Evolutionary conservation across 192 early-diverging fungal genomes (phyloP).

Genomic region (Coemansia sp.): DNA sequence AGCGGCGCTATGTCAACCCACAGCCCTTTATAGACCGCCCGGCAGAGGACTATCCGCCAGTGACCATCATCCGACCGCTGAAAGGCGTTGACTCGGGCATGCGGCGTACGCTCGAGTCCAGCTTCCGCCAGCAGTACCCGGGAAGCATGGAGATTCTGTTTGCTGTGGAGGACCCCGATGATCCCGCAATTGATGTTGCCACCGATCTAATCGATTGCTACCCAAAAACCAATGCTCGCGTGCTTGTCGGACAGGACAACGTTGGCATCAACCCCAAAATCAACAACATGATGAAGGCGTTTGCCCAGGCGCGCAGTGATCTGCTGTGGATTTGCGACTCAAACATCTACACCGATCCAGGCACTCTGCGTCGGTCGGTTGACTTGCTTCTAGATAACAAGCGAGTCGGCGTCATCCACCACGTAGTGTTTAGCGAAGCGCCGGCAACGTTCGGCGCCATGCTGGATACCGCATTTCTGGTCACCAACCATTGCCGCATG

Average conservation of each 20-base stretch:
- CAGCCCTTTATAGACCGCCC: constrained; percentile 39
- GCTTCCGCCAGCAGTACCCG: constrained; percentile 87
- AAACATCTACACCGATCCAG: constrained; percentile 77
- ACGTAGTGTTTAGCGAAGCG: constrained; percentile 75
- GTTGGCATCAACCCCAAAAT: constrained; percentile 95
- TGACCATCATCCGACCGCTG: constrained; percentile 89
- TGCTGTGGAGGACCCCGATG: constrained; percentile 72
- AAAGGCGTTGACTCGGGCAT: constrained; percentile 89
- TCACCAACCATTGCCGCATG: constrained; percentile 91
- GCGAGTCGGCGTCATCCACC: constrained; percentile 90
- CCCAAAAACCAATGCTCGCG: constrained; percentile 66
- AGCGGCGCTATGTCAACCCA: constrained; percentile 38
- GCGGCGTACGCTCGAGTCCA: constrained; percentile 73
- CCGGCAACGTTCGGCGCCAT: constrained; percentile 71
- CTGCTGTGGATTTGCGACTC: constrained; percentile 95
- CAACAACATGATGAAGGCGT: constrained; percentile 86
- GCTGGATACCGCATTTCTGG: constrained; percentile 83
- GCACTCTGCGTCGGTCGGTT: constrained; percentile 76
- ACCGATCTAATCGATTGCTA: constrained; percentile 62
- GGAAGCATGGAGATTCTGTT: constrained; percentile 79
- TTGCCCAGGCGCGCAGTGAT: constrained; percentile 71
- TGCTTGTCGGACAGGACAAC: constrained; percentile 75
- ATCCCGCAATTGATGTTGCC: constrained; percentile 79
- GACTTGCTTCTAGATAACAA: constrained; percentile 63
- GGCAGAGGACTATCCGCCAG: constrained; percentile 56